Percentiles rank a stretch among this genome's conserved stretches.
These are phyloP conservation scores for Apiospora pterosperma DNA, from an alignment of 2,329 filamentous ascomycete genomes.

Conservation along the genomic window DNA sequence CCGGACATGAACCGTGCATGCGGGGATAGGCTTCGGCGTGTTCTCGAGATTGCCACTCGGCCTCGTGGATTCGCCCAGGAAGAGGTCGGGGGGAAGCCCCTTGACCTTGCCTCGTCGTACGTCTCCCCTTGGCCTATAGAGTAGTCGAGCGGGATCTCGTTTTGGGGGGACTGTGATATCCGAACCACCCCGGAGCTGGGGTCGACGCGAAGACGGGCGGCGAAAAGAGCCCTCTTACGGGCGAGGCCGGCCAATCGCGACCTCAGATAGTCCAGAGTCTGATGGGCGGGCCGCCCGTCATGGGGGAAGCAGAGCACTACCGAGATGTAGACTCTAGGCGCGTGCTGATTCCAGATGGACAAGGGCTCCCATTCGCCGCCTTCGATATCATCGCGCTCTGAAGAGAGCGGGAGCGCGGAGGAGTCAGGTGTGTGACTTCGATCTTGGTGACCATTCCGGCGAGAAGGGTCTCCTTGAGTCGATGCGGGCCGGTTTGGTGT, in stretches of 20 bases:
- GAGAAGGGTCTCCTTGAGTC: neutral
- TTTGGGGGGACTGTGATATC: slow-evolving; percentile 19
- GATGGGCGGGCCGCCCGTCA: slow-evolving; percentile 17
- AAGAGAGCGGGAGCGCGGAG: neutral
- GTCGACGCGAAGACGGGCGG: slow-evolving; percentile 22
- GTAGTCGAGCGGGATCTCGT: slow-evolving; percentile 23
- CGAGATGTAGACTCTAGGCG: slow-evolving; percentile 30
- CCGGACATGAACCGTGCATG: slow-evolving; percentile 34
- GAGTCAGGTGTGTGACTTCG: neutral
- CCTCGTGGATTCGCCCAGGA: slow-evolving; percentile 21
- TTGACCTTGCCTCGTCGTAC: neutral
- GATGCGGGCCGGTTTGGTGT: neutral
- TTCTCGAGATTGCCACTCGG: slow-evolving; percentile 17
- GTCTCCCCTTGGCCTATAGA: neutral
- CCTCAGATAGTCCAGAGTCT: slow-evolving; percentile 21
- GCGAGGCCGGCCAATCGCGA: slow-evolving; percentile 24
- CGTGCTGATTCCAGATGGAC: slow-evolving; percentile 30
- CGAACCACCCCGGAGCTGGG: slow-evolving; percentile 12
- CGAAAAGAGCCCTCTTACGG: slow-evolving; percentile 24
- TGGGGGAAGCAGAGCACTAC: slow-evolving; percentile 30
- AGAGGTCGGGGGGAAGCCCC: slow-evolving; percentile 8
- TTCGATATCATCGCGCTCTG: neutral
- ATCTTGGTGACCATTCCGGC: neutral
- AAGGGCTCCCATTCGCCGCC: slow-evolving; percentile 18
- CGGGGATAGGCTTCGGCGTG: slow-evolving; percentile 27